Evolutionary conservation across 2,329 filamentous ascomycete genomes (phyloP).

Genomic region (Hymenoscyphus repandus): DNA sequence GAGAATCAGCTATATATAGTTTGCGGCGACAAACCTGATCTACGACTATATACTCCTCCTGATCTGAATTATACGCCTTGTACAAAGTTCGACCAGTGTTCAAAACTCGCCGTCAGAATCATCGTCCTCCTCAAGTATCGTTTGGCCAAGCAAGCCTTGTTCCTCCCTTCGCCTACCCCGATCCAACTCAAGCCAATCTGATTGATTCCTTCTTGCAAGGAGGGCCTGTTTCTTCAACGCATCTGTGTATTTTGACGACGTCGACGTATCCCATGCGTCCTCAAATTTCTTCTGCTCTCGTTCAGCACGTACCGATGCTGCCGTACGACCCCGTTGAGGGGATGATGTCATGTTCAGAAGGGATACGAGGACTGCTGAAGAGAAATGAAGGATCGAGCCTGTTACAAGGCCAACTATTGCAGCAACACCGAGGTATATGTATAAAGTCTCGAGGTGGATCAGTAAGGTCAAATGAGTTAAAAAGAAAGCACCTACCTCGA

Average conservation of each 20-base stretch:
- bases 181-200: slow-evolving; percentile 28
- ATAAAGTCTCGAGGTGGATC: slow-evolving; percentile 33
- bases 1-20: too few relatives aligned
- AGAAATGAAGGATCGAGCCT: slow-evolving; percentile 54
- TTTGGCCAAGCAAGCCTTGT: slow-evolving; percentile 54
- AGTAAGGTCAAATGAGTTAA: background rate
- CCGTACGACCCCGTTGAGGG: slow-evolving; percentile 17
- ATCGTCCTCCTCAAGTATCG: slow-evolving; percentile 69
- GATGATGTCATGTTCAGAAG: slow-evolving; percentile 39
- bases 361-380: slow-evolving; percentile 50
- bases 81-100: slow-evolving; percentile 4
- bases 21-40: too few relatives aligned
- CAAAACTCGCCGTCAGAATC: slow-evolving; percentile 39
- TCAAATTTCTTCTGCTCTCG: slow-evolving; percentile 24
- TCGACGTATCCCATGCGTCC: slow-evolving; percentile 20
- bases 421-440: slow-evolving; percentile 57
- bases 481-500: slow-evolving; percentile 23
- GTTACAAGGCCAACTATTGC: slow-evolving; percentile 60
- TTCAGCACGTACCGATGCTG: slow-evolving; percentile 21
- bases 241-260: slow-evolving; percentile 11
- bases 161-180: slow-evolving; percentile 20
- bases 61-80: too few relatives aligned
- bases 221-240: slow-evolving; percentile 8
- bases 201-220: slow-evolving; percentile 21
- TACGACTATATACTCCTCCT: too few relatives aligned